Conservation (phyloP, 1,139 yeast species). For the Candida sp. region DNA sequence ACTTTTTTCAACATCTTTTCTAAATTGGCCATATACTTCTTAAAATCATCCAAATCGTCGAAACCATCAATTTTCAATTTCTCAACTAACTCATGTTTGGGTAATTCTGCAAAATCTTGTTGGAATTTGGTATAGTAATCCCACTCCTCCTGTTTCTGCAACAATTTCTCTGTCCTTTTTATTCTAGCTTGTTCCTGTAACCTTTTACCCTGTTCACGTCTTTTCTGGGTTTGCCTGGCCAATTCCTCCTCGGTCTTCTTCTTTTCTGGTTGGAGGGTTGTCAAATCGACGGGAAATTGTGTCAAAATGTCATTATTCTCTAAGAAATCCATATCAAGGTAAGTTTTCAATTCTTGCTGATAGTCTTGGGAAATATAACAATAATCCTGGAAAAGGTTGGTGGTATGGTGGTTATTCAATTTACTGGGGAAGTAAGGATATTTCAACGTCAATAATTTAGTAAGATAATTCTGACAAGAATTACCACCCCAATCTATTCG, state of each 20-base stretch:
- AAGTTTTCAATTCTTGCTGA: conserved; percentile 54
- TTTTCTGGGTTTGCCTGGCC: conserved; percentile 70
- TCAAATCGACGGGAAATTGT: conserved; percentile 72
- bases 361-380: conserved; percentile 78
- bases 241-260: conserved; percentile 88
- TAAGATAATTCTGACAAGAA: conserved; percentile 63
- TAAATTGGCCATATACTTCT: conserved; percentile 61
- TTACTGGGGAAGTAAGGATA: conserved; percentile 91
- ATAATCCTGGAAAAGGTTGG: conserved; percentile 66
- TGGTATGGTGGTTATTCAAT: conserved; percentile 60
- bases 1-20: conserved; percentile 71
- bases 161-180: conserved; percentile 73
- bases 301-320: conserved; percentile 68
- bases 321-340: conserved; percentile 60
- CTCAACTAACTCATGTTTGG: conserved; percentile 38
- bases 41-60: conserved; percentile 68
- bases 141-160: conserved; percentile 78
- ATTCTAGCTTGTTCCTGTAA: conserved; percentile 92
- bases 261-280: conserved; percentile 50
- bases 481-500: conserved; percentile 93
- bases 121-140: conserved; percentile 64
- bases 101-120: conserved; percentile 46
- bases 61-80: conserved; percentile 73
- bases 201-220: conserved; percentile 83
- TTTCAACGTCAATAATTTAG: conserved; percentile 65